phyloP scores from a whole-genome alignment of 257 asterid species.

The Solanum ossicruentum region DNA sequence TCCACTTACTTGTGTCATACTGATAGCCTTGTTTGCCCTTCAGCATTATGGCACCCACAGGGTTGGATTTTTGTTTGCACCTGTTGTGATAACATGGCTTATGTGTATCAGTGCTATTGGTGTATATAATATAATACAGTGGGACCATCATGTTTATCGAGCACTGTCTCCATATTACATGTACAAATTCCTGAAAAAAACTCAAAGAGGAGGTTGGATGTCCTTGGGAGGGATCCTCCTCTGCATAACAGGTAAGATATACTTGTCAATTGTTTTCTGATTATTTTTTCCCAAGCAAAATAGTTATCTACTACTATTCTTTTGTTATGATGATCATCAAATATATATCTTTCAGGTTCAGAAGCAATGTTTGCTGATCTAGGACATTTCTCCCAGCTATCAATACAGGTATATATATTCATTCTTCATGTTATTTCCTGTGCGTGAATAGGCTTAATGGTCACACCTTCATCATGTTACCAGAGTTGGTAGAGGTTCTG shows the following conservation, averaged over 20 bases:
- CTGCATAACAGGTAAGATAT: slow-evolving; percentile 69
- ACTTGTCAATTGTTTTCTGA: background rate
- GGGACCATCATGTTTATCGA: slow-evolving; percentile 77
- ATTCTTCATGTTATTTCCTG: background rate
- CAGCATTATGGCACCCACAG: slow-evolving; percentile 98
- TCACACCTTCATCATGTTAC: background rate
- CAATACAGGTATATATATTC: slow-evolving; percentile 52
- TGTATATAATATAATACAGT: slow-evolving; percentile 56
- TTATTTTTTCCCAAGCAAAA: background rate
- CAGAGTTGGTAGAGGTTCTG: background rate
- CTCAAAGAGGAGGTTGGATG: slow-evolving; percentile 82
- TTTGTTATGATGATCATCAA: background rate
- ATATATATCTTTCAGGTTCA: slow-evolving; percentile 49
- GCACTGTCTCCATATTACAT: slow-evolving; percentile 86
- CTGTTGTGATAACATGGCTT: slow-evolving; percentile 89
- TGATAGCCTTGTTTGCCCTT: slow-evolving; percentile 84
- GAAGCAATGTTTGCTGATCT: slow-evolving; percentile 99
- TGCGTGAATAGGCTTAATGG: background rate
- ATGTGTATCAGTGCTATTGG: slow-evolving; percentile 77
- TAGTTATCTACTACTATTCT: background rate
- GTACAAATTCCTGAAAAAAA: slow-evolving; percentile 78
- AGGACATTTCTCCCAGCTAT: slow-evolving; percentile 86
- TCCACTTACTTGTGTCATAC: slow-evolving; percentile 71
- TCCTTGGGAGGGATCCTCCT: slow-evolving; percentile 85
- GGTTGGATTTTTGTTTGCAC: slow-evolving; percentile 95